Conservation (phyloP, 768 basidiomycete species). For the Tricholoma furcatifolium region DNA sequence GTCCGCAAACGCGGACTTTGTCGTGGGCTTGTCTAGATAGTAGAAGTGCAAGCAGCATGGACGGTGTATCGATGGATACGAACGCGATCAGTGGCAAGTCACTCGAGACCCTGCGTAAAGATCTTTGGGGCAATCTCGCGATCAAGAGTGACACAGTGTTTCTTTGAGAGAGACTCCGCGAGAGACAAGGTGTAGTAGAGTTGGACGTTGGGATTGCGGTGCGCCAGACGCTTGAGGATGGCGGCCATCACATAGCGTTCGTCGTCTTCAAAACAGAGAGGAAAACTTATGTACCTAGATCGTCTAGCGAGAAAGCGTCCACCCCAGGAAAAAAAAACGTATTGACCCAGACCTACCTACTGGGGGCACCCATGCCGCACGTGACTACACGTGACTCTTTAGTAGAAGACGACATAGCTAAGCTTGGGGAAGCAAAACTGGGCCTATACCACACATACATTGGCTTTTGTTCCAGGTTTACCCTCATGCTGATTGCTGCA, state of each 20-base stretch:
- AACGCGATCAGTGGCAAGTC: slow-evolving; percentile 86
- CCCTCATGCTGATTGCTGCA: too few relatives aligned
- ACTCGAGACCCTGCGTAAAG: slow-evolving; percentile 88
- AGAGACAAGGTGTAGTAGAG: slow-evolving; percentile 89
- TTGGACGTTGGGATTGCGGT: slow-evolving; percentile 96
- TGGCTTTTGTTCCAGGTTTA: too few relatives aligned
- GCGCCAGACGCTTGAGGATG: slow-evolving; percentile 85
- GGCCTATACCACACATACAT: too few relatives aligned
- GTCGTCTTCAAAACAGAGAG: too few relatives aligned
- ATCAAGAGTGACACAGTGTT: slow-evolving; percentile 78
- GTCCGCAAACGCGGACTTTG: slow-evolving; percentile 76
- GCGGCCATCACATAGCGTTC: slow-evolving; percentile 83
- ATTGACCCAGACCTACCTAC: too few relatives aligned
- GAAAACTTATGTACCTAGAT: too few relatives aligned
- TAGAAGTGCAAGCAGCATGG: background rate
- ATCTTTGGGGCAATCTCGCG: slow-evolving; percentile 86
- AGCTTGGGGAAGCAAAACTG: too few relatives aligned
- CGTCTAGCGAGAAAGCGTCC: too few relatives aligned
- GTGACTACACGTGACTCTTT: too few relatives aligned
- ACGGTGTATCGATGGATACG: slow-evolving; percentile 17
- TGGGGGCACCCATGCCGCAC: too few relatives aligned
- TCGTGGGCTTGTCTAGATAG: slow-evolving; percentile 80
- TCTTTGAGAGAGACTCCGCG: slow-evolving; percentile 88
- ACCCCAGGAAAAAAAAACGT: too few relatives aligned
- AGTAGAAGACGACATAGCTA: too few relatives aligned